Base-by-base conservation (phyloP, 164 flowering plant species). In the Platanus orientalis region DNA sequence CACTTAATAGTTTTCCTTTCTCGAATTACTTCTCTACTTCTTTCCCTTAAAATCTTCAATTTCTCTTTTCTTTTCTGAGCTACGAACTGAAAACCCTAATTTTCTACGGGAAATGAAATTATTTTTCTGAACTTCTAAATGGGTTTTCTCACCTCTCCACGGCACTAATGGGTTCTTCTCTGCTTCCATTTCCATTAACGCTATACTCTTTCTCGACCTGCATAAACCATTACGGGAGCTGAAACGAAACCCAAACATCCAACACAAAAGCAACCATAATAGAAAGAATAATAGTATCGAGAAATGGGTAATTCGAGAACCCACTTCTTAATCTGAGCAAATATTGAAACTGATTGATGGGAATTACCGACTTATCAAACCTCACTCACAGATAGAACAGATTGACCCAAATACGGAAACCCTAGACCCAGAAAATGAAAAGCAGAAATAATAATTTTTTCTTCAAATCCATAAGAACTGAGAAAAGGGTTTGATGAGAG, bases 341-440 rank as follows among this genome's bases (percentile, higher is more conserved):
- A n/a, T n/a, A n/a, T n/a, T n/a, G n/a, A n/a, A n/a, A n/a, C n/a
- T n/a, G n/a, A 57, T 16, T 42, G 50, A 13, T 59, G 24, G 16
- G 51, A 26, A 59, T 36, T 58, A 39, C 48, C 16, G 24, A 34
- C 9, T 17, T 34, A 39, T 11, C 51, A 57, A 40, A 81, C 76
- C 75, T 80, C 65, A 69, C 85, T 79, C 40, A 76, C 73, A 63
- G n/a, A n/a, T n/a, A n/a, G n/a, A n/a, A n/a, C n/a, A n/a, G n/a
- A n/a, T n/a, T n/a, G n/a, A n/a, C 63, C 63, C 53, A 57, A 48
- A 49, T 26, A 44, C 13, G 17, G 50, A 44, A 71, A 71, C 65
- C 65, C 73, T 65, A 71, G 60, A 54, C 56, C 55, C 19, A 28
- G 20, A 50, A 23, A 56, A 16, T 40, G 9, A 39, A 40, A 23